phyloP scores from a whole-genome alignment of 805 yeast species.

The Yamadazyma laniorum region DNA sequence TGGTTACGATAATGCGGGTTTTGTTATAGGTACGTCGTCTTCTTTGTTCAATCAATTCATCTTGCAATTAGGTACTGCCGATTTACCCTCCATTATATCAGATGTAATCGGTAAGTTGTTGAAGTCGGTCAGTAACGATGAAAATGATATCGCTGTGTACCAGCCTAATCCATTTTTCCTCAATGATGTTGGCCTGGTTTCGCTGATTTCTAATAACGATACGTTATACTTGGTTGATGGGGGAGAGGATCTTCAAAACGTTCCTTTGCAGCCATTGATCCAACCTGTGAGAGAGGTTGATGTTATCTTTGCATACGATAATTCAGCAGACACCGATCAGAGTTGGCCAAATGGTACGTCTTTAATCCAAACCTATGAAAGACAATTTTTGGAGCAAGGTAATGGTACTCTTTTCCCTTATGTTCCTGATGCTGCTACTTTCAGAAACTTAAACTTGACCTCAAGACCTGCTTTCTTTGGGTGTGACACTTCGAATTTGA shows the following conservation, averaged over 20 bases:
- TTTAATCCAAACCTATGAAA: slow-evolving; percentile 28
- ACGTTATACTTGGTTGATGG: slow-evolving; percentile 38
- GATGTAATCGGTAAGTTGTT: slow-evolving; percentile 23
- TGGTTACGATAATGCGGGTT: slow-evolving; percentile 82
- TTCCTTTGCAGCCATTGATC: slow-evolving; percentile 40
- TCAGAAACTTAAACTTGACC: slow-evolving; percentile 58
- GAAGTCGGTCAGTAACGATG: slow-evolving; percentile 41
- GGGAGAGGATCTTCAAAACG: slow-evolving; percentile 40
- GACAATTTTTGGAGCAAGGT: slow-evolving; percentile 44
- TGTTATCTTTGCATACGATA: slow-evolving; percentile 38
- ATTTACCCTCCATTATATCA: slow-evolving; percentile 21
- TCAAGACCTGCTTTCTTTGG: slow-evolving; percentile 80
- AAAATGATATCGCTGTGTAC: slow-evolving; percentile 69
- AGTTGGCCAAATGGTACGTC: slow-evolving; percentile 42
- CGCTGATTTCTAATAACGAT: slow-evolving; percentile 19
- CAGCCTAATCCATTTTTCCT: slow-evolving; percentile 64
- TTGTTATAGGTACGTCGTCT: slow-evolving; percentile 78
- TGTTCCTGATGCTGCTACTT: slow-evolving; percentile 69
- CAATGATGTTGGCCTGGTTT: slow-evolving; percentile 28
- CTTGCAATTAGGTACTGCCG: slow-evolving; percentile 49
- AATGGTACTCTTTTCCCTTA: slow-evolving; percentile 70
- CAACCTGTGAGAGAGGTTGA: slow-evolving; percentile 33
- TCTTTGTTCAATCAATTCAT: slow-evolving; percentile 71
- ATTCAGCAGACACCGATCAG: slow-evolving; percentile 31
- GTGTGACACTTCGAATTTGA: slow-evolving; percentile 65